These are phyloP conservation scores for Hemisphaericaspora xylanilytica DNA, from an alignment of 1,139 yeast genomes.

Conservation along the genomic window DNA sequence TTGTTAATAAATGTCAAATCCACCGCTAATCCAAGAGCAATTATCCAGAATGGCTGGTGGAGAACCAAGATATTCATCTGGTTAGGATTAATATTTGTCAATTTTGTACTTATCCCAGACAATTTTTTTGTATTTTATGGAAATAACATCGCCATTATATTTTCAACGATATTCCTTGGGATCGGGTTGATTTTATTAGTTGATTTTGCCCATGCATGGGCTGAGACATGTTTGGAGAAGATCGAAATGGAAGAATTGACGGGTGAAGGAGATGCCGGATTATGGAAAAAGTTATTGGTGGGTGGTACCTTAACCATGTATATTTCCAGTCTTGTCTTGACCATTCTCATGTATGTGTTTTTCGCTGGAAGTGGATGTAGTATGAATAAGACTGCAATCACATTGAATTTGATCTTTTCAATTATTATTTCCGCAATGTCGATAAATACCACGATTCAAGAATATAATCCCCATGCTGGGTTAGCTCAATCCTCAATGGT, in stretches of 20 bases:
- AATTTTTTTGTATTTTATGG: conserved; percentile 87
- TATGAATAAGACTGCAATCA: conserved; percentile 87
- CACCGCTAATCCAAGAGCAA: conserved; percentile 75
- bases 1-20: conserved; percentile 72
- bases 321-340: conserved; percentile 65
- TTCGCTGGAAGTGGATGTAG: conserved; percentile 85
- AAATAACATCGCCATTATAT: conserved; percentile 78
- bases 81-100: conserved; percentile 52
- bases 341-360: conserved; percentile 74
- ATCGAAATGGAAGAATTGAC: conserved; percentile 84
- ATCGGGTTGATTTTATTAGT: conserved; percentile 88
- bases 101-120: conserved; percentile 80
- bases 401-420: conserved; percentile 67
- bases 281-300: conserved; percentile 80
- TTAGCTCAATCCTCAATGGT: conserved; percentile 97
- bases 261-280: conserved; percentile 48
- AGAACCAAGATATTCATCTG: conserved; percentile 66
- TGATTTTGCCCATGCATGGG: conserved; percentile 99
- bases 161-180: conserved; percentile 81
- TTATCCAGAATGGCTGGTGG: conserved; percentile 92
- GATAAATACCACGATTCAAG: conserved; percentile 82
- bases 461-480: conserved; percentile 91
- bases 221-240: conserved; percentile 89
- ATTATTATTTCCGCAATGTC: conserved; percentile 67
- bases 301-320: conserved; percentile 91